phyloP scores from a whole-genome alignment of 2,329 filamentous ascomycete species.

The Cytospora chrysosperma region DNA sequence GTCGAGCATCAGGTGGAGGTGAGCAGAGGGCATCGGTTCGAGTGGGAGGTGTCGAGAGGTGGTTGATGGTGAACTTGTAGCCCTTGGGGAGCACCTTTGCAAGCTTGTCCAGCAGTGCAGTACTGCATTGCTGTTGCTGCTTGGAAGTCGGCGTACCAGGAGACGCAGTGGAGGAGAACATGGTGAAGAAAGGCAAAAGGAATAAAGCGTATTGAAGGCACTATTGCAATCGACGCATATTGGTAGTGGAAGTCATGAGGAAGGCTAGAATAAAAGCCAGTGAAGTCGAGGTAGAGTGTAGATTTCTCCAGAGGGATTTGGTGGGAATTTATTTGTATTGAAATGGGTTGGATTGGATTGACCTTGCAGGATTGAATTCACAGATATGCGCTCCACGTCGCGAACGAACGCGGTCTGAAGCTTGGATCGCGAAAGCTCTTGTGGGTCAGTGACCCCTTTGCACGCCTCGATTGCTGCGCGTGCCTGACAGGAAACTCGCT shows the following conservation, averaged over 20 bases:
- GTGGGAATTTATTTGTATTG: background rate
- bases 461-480: background rate
- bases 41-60: conserved; percentile 82
- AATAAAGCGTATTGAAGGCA: background rate
- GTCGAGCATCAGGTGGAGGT: conserved; percentile 67
- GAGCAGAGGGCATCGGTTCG: conserved; percentile 75
- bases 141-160: conserved; percentile 22
- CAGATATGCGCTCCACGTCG: background rate
- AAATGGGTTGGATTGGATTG: background rate
- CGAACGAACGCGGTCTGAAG: background rate
- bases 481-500: background rate
- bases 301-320: background rate
- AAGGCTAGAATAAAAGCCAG: background rate
- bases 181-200: conserved; percentile 24
- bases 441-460: background rate
- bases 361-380: background rate
- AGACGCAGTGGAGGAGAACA: conserved; percentile 20
- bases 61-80: conserved; percentile 68
- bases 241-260: background rate
- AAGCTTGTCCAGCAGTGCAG: conserved; percentile 40
- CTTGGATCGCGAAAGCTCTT: background rate
- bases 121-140: conserved; percentile 28
- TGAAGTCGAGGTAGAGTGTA: background rate
- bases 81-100: conserved; percentile 53
- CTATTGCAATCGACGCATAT: background rate